Evolutionary conservation across 139 green algal species (phyloP), one percentile per base, ranked within the genome.

Genomic region (Auxenochlorella pyrenoidosa): DNA sequence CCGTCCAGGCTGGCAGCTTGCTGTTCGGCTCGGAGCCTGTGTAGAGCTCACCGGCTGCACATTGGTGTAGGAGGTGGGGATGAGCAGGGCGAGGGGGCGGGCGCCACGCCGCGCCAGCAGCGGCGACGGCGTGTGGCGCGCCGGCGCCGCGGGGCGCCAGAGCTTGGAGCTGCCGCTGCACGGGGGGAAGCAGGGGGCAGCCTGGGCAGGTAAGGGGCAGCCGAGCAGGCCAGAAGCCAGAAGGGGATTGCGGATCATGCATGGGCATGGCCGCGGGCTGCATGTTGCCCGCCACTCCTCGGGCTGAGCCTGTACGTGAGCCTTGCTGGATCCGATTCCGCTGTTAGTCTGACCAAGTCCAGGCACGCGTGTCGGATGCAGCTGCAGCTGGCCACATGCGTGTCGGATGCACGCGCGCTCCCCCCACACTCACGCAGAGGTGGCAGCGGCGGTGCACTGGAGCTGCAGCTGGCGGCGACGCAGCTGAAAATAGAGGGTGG

Each of bases 401-500:
- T n/a, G n/a, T n/a, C n/a, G n/a, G n/a, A n/a, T n/a, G n/a, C n/a
- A n/a, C n/a, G n/a, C n/a, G n/a, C n/a, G n/a, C n/a, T n/a, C n/a
- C n/a, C n/a, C n/a, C n/a, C n/a, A n/a, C 59, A 75, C 79, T 85
- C 79, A 85, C 79, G 38, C n/a, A 10, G 76, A 12, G 3, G 79
- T 75, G 36, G 79, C 38, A 1, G 38, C 38, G n/a, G 43, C 30
- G 24, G 60, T 59, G 79, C 59, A 75, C 79, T 85, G 79, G 38
- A 85, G 44, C 24, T 80, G 34, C 47, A 87, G 83, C 70, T 87
- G 83, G 34, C 83, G 68, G 47, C 44, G 70, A 24, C 83, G 83
- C 70, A 87, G 70, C 68, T 87, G 83, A 54, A 80, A 87, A 51
- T 87, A 87, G 83, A 87, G 44, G 71, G 70, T 87, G 21, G 83